Evolutionary conservation across 768 basidiomycete genomes (phyloP).

Genomic region (Suillus plorans): DNA sequence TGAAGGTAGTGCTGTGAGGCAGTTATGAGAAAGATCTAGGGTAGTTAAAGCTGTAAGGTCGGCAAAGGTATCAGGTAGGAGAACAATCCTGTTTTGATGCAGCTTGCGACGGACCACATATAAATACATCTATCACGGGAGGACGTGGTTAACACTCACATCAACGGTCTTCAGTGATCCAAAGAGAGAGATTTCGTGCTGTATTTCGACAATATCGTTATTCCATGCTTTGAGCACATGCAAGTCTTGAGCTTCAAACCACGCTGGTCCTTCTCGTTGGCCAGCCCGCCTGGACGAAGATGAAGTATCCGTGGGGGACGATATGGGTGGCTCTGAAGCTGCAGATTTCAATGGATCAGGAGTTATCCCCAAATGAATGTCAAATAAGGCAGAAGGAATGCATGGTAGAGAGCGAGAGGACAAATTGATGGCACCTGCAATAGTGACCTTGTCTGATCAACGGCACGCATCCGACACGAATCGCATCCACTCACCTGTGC

Average conservation of each 20-base stretch:
- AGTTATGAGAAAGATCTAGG: conserved; percentile 76
- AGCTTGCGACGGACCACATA: conserved; percentile 42
- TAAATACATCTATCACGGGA: background rate
- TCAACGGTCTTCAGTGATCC: conserved; percentile 80
- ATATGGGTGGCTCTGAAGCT: conserved; percentile 54
- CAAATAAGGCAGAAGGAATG: conserved; percentile 75
- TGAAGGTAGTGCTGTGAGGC: conserved; percentile 58
- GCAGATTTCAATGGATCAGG: conserved; percentile 70
- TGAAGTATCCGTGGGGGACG: conserved; percentile 36
- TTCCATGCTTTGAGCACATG: conserved; percentile 75
- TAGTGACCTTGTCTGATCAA: conserved; percentile 45
- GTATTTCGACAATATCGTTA: conserved; percentile 77
- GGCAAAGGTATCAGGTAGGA: conserved; percentile 63
- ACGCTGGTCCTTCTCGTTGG: conserved; percentile 51
- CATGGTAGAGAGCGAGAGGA: conserved; percentile 71
- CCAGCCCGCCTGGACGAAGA: conserved; percentile 38
- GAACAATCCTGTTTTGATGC: conserved; percentile 67
- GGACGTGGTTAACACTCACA: conserved; percentile 43
- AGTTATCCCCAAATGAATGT: conserved; percentile 74
- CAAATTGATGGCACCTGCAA: conserved; percentile 71
- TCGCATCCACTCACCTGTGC: conserved; percentile 57
- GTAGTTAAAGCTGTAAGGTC: conserved; percentile 66
- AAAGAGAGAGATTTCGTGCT: conserved; percentile 81
- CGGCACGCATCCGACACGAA: conserved; percentile 37
- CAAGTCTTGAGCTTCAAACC: conserved; percentile 84